Conservation (phyloP, 129 eudicot species). For the Centaurea solstitialis region DNA sequence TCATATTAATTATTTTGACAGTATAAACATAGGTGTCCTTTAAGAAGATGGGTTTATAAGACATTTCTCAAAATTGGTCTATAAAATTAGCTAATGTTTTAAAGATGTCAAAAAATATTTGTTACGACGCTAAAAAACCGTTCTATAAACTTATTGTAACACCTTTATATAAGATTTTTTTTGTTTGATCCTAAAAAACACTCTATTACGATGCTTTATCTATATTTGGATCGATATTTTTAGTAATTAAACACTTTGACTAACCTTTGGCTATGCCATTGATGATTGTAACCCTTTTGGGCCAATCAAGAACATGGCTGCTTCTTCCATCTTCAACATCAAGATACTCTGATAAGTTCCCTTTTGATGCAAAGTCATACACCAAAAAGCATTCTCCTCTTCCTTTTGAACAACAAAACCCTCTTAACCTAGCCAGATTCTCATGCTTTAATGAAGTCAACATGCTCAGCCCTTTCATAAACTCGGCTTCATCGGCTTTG, state of each 20-base stretch:
- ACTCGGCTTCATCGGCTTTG: constrained; percentile 82
- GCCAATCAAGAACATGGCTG: constrained; percentile 64
- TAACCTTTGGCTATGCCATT: constrained; percentile 83
- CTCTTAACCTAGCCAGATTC: constrained; percentile 63
- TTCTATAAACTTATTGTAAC: too few relatives aligned
- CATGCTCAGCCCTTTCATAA: constrained; percentile 67
- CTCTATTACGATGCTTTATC: too few relatives aligned
- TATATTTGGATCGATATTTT: too few relatives aligned
- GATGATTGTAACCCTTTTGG: constrained; percentile 69
- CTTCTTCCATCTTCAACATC: constrained; percentile 48
- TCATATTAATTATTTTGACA: too few relatives aligned
- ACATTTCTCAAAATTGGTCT: too few relatives aligned
- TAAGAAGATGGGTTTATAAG: too few relatives aligned
- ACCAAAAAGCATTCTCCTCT: constrained; percentile 84
- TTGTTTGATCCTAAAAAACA: too few relatives aligned
- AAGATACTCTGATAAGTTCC: constrained; percentile 59
- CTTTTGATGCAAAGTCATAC: constrained; percentile 75
- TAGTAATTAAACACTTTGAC: constrained; percentile 2
- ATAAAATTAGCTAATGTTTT: too few relatives aligned
- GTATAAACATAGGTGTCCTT: too few relatives aligned
- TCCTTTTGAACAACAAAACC: constrained; percentile 79
- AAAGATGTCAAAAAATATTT: too few relatives aligned
- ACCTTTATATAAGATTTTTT: background rate
- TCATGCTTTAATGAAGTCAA: constrained; percentile 72
- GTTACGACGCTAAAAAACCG: too few relatives aligned